Conservation (phyloP, 192 early-diverging fungal species). For the Backusella mclennaniae region DNA sequence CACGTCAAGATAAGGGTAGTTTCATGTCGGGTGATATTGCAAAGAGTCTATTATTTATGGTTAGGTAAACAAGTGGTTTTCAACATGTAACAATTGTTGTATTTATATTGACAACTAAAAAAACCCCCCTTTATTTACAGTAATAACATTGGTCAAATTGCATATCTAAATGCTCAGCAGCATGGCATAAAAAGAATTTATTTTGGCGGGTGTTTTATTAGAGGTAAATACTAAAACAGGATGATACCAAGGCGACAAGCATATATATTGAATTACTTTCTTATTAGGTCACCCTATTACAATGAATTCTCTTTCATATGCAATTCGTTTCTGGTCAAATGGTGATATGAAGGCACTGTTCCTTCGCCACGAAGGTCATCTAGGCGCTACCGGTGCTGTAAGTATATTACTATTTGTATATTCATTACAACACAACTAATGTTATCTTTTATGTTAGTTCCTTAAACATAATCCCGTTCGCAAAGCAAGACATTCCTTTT, state of each 20-base stretch:
- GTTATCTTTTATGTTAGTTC: conserved; percentile 34
- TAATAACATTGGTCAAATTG: conserved; percentile 99
- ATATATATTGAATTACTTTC: not conserved
- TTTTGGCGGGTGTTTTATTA: conserved; percentile 97
- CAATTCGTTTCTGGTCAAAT: conserved; percentile 97
- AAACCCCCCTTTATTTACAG: conserved; percentile 30
- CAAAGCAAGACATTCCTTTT: conserved; percentile 42
- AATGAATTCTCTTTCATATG: conserved; percentile 96
- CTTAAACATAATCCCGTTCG: conserved; percentile 50
- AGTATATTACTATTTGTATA: not conserved
- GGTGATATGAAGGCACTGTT: conserved; percentile 93
- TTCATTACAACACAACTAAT: no score
- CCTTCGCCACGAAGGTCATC: conserved; percentile 94
- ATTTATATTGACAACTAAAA: not conserved
- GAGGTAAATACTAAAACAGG: conserved; percentile 47
- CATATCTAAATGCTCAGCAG: conserved; percentile 92
- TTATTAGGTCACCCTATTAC: conserved; percentile 82
- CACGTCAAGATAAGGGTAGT: conserved; percentile 51
- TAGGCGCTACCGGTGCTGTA: conserved; percentile 90
- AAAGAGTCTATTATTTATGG: conserved; percentile 88
- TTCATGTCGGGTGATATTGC: conserved; percentile 85
- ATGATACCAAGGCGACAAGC: not conserved
- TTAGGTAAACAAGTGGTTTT: conserved; percentile 50
- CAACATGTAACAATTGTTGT: not conserved
- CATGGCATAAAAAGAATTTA: conserved; percentile 89